Evolutionary conservation across 2,329 filamentous ascomycete genomes (phyloP), one percentile per base, ranked within the genome.

Genomic region (Herpomyces periplanetae): DNA sequence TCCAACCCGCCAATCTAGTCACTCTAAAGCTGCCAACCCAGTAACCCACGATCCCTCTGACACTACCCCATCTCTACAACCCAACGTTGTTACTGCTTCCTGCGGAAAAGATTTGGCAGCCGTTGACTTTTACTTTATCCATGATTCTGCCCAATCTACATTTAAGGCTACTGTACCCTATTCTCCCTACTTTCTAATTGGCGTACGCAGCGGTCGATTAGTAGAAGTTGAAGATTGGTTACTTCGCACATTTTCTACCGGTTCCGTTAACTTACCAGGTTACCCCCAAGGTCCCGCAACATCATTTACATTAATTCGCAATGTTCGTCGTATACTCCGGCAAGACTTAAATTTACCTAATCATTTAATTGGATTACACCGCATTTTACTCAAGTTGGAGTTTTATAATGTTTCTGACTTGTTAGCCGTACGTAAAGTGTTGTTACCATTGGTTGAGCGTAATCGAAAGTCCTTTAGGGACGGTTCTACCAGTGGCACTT

Each of bases 151-250:
- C 7, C n/a, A n/a, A n/a, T 55, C 60, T 18, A 75, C 64, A 3
- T 96, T 96, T 49, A 96, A 96, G 37, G 73, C 80, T 5, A 88
- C 73, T 1, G 43, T 96, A 27, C 69, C 87, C 41, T 91, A 87
- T 36, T 71, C 91, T 30, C 80, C 80, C 1, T 96, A 96, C 43
- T 87, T 96, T 30, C 41, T 96, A 24, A 56, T 96, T 20, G 75
- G 73, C 0, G 66, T 73, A 20, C 80, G 71, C 38, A 65, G 61
- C 32, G 68, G 71, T 4, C 59, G 58, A 30, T 84, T 96, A 41
- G 51, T 56, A 19, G 84, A 96, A 38, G 80, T 87, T 2, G 84
- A 96, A 36, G 80, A 96, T 42, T 96, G 73, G 69, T 54, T 68
- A 27, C 43, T 46, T 49, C 66, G 56, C 41, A 63, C 38, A 42